phyloP scores from a whole-genome alignment of 257 asterid species.

The Capsicum chinense region DNA sequence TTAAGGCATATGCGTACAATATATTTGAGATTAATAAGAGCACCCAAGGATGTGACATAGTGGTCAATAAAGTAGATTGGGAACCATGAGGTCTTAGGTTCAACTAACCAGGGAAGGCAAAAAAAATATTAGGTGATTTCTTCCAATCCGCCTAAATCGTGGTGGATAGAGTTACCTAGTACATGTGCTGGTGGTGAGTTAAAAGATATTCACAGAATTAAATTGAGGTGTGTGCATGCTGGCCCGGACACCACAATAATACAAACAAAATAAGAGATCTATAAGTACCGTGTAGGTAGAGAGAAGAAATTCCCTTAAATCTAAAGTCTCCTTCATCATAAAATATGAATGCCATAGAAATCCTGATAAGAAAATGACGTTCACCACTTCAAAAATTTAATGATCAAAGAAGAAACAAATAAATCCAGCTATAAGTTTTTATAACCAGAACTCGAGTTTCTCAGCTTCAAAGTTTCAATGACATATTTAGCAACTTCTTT shows the following conservation, averaged over 20 bases:
- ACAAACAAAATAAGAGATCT: not conserved
- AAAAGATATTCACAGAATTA: no score
- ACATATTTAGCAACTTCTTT: not conserved
- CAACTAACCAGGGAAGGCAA: not conserved
- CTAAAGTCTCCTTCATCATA: not conserved
- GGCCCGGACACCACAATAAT: no score
- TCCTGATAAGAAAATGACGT: not conserved
- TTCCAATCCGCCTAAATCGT: no score
- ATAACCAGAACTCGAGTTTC: not conserved
- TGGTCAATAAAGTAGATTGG: not conserved
- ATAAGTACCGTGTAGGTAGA: not conserved
- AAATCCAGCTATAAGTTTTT: not conserved
- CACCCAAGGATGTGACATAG: not conserved
- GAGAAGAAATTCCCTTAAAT: not conserved
- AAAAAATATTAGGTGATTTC: no score
- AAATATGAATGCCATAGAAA: not conserved
- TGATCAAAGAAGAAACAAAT: not conserved
- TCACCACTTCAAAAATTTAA: not conserved
- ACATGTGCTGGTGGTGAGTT: no score
- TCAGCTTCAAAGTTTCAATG: not conserved
- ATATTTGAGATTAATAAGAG: not conserved
- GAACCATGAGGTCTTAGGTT: not conserved
- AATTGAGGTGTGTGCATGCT: no score
- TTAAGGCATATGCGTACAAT: not conserved
- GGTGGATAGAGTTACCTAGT: no score